Percentiles rank a stretch among this genome's conserved stretches.
phyloP scores from a whole-genome alignment of 108 stramenopile genomes.

The Cyclotella kingstonii region DNA sequence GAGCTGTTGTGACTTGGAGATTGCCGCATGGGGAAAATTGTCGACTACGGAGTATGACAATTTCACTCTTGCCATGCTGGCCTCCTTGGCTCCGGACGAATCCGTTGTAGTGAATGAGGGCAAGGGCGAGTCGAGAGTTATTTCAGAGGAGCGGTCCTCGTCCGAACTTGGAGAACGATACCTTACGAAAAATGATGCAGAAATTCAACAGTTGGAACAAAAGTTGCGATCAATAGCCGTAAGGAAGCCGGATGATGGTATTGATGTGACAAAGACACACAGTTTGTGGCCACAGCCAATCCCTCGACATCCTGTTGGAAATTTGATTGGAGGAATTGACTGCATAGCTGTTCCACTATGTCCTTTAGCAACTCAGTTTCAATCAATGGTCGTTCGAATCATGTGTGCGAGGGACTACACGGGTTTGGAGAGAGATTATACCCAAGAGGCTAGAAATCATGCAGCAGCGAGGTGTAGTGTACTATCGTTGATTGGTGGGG shows the following conservation, averaged over 20 bases:
- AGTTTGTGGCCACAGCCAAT: conserved; percentile 12
- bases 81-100: conserved; percentile 12
- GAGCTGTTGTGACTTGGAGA: conserved; percentile 25
- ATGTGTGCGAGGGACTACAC: conserved; percentile 20
- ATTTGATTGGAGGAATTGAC: conserved; percentile 12
- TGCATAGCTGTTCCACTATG: conserved; percentile 8
- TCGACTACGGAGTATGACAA: conserved; percentile 6
- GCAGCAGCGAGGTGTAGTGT: conserved; percentile 12
- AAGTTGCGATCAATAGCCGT: conserved; percentile 6
- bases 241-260: conserved; percentile 2
- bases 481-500: not conserved
- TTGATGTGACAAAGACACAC: conserved; percentile 11
- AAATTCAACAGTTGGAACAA: conserved; percentile 5
- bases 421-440: conserved; percentile 19
- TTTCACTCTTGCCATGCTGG: conserved; percentile 1
- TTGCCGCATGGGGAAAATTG: conserved; percentile 10
- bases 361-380: conserved; percentile 14
- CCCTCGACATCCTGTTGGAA: conserved; percentile 14
- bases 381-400: conserved; percentile 7
- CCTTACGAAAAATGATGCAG: not conserved
- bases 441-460: conserved; percentile 22
- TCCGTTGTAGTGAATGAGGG: conserved; percentile 15
- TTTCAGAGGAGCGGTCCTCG: conserved; percentile 1
- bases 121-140: not conserved
- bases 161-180: not conserved